Evolutionary conservation across 179 eudicot species (phyloP), one percentile per base, ranked within the genome.

Genomic region (Gypsophila paniculata): DNA sequence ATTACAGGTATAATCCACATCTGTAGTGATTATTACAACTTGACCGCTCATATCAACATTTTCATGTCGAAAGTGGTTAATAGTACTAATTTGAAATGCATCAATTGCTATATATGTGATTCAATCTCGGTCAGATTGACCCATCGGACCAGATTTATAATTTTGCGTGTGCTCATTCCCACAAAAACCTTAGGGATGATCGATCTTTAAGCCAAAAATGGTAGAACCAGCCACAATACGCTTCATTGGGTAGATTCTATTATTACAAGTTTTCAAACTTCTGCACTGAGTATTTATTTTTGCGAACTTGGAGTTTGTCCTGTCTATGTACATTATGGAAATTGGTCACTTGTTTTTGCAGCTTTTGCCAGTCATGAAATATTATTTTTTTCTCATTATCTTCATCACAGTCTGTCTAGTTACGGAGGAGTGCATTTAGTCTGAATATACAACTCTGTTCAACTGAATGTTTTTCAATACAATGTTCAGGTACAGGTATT

Each of bases 401-500:
- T 72, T 18, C 53, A 60, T 61, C 17, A 11, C 15, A n/a, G 21
- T 70, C 11, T 57, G 26, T 23, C 22, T 26, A 23, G 32, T 32
- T 51, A 34, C 18, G 1, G 9, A 46, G 44, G 52, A 46, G 52
- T 42, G 12, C 19, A 14, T 39, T 66, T 61, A 18, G 13, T 49
- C 61, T 14, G 21, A 12, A 29, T 15, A 32, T 52, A 19, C 48
- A 61, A 22, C 23, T n/a, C 48, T 60, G 29, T 39, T 23, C 18
- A 51, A 69, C 59, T 72, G 22, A 69, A 63, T 77, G 44, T 7
- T 25, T 26, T 65, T 49, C 26, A 32, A 48, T 71, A 13, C 68
- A 21, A 49, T 66, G 12, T 73, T 66, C 77, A 94, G 99, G 88
- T 36, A 84, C 83, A 72, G 87, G 89, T 63, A 63, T 77, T 18